phyloP scores from a whole-genome alignment of 2,329 filamentous ascomycete species.

The Neopestalotiopsis sp. region DNA sequence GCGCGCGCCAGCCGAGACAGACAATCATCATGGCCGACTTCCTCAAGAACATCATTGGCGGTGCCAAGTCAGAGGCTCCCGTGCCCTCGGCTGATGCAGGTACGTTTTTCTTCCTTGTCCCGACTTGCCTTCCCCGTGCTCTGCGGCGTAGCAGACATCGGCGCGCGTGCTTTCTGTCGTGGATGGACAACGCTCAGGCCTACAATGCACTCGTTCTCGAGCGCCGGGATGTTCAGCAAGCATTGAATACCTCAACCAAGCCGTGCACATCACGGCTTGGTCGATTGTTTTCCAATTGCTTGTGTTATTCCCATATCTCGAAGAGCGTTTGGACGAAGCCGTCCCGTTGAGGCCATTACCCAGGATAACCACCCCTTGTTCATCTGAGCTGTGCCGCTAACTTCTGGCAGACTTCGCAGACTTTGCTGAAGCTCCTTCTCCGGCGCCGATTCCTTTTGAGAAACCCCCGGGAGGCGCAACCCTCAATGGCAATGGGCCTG shows the following conservation, averaged over 20 bases:
- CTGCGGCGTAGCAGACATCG: not conserved
- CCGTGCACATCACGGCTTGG: not conserved
- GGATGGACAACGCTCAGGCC: not conserved
- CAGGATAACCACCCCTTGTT: not conserved
- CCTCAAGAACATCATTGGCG: constrained; percentile 73
- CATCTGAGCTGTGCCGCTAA: constrained; percentile 21
- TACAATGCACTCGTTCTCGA: not conserved
- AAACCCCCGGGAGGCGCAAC: constrained; percentile 53
- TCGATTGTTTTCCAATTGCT: not conserved
- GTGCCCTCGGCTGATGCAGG: constrained; percentile 65
- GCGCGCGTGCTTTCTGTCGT: not conserved
- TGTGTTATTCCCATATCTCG: not conserved
- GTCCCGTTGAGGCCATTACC: not conserved
- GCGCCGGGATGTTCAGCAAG: not conserved
- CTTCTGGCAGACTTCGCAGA: constrained; percentile 81
- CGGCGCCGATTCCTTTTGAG: constrained; percentile 58
- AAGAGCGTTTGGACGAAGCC: constrained; percentile 29
- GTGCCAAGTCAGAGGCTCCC: constrained; percentile 63
- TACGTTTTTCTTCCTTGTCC: constrained; percentile 45
- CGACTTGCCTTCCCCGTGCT: not conserved
- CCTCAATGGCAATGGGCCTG: constrained; percentile 51
- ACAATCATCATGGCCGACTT: constrained; percentile 59
- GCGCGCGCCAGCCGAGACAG: constrained; percentile 20
- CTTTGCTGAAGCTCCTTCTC: constrained; percentile 80
- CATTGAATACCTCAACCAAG: not conserved